Base-by-base conservation (phyloP, 2,329 filamentous ascomycete species). In the Lecanosticta acicola region DNA sequence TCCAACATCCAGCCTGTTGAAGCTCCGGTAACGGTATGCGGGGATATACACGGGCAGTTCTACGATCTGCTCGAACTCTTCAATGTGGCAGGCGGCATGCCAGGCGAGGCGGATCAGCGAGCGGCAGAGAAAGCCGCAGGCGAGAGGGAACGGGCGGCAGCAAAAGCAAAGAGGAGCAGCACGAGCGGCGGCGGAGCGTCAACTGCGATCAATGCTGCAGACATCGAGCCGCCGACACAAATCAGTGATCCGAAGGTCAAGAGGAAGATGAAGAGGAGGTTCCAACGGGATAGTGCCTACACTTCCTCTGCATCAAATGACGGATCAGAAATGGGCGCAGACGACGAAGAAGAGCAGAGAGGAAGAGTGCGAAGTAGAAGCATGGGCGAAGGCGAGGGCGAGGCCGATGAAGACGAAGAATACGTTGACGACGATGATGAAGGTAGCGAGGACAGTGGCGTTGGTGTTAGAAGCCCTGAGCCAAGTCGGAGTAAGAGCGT, bases 1-100 rank as follows among this genome's bases (percentile, higher is more conserved):
- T 96, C 90, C 55, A 98, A 98, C 67, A 97, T 98, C 49, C 93
- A 97, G 67, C 93, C 93, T n/a, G 91, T 98, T 16, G 82, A 85
- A 43, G 95, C 93, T 0, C 93, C 93, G 4, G 93, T 98, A 53
- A 98, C 93, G 3, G 85, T 98, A 53, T 97, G 93, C 64, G 93
- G 93, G 64, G 93, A 98, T 66, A 97, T 98, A 53, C 93, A 98
- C 70, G 93, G 93, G 59, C 93, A 98, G 71, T 97, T 97, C 68
- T 97, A 98, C 71, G 93, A 98, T 68, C 77, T 98, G 8, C 81
- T 97, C 51, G 93, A 98, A 73, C 81, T 98, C 40, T 98, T 98
- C 71, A 85, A 90, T 43, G 91, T 98, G 33, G 89, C 91, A 38
- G 93, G 93, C 50, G 93, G 93, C 55, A 96, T 97, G 87, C 93